These are phyloP conservation scores for Cladorrhinum sp. DNA, from an alignment of 2,329 filamentous ascomycete genomes.

Conservation along the genomic window DNA sequence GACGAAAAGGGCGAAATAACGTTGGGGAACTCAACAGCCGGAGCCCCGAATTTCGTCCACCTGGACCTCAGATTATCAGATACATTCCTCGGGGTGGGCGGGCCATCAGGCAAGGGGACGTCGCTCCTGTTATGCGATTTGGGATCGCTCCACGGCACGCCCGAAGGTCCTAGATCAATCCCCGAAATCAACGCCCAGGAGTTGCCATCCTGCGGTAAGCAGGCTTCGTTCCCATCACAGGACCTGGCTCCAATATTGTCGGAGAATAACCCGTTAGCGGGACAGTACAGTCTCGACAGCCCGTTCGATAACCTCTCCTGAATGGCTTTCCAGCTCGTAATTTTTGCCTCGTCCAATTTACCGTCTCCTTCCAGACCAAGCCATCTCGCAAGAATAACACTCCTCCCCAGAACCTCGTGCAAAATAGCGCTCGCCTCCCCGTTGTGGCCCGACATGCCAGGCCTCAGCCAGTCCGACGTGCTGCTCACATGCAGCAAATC, in stretches of 20 bases:
- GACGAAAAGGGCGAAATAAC: slow-evolving; percentile 38
- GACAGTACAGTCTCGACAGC: slow-evolving; percentile 25
- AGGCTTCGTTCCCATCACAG: slow-evolving; percentile 3
- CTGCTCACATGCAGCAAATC: slow-evolving; percentile 50
- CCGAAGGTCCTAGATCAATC: slow-evolving; percentile 3
- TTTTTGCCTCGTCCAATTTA: background rate
- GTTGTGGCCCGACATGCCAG: slow-evolving; percentile 49
- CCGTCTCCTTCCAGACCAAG: slow-evolving; percentile 26
- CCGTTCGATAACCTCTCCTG: slow-evolving; percentile 21
- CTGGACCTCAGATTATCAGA: slow-evolving; percentile 19
- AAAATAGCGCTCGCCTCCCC: slow-evolving; percentile 51
- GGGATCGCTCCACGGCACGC: slow-evolving; percentile 1
- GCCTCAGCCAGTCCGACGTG: slow-evolving; percentile 51
- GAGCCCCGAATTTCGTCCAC: slow-evolving; percentile 24
- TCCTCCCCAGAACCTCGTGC: slow-evolving; percentile 50
- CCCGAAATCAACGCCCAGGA: slow-evolving; percentile 14
- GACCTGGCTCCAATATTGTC: slow-evolving; percentile 20
- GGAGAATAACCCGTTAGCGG: slow-evolving; percentile 19
- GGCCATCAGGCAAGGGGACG: slow-evolving; percentile 10
- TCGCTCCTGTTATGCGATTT: slow-evolving; percentile 2
- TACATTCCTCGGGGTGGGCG: slow-evolving; percentile 12
- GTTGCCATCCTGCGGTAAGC: slow-evolving; percentile 23
- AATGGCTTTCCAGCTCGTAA: background rate
- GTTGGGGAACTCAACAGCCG: slow-evolving; percentile 33
- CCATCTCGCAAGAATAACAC: slow-evolving; percentile 44